A percentile compares a stretch with the other conserved stretches of the same genome.
Conservation (phyloP, 768 basidiomycete genomes). For the Punctularia strigosozonata region DNA sequence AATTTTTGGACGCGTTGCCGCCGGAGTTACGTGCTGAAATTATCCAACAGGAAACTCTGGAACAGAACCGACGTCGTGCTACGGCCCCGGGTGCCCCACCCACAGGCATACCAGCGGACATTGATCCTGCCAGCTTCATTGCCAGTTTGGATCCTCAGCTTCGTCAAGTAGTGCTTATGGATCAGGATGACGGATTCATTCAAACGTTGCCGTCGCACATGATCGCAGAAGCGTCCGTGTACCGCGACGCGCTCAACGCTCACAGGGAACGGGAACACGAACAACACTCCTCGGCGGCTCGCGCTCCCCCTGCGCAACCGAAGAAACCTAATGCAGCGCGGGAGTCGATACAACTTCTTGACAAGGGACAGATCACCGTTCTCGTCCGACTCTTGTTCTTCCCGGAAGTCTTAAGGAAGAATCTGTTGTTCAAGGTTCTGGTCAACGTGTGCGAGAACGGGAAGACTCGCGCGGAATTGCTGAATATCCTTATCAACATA, state of each 20-base stretch:
- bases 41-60: conserved; percentile 86
- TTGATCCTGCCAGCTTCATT: conserved; percentile 86
- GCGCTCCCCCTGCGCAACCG: conserved; percentile 13
- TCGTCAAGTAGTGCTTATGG: conserved; percentile 83
- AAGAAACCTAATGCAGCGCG: conserved; percentile 51
- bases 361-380: conserved; percentile 79
- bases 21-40: conserved; percentile 96
- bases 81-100: conserved; percentile 19
- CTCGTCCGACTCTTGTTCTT: conserved; percentile 92
- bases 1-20: conserved; percentile 93
- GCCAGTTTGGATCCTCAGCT: conserved; percentile 84
- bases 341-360: conserved; percentile 88
- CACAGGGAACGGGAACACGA: conserved; percentile 38
- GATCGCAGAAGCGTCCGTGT: conserved; percentile 70
- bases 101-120: conserved; percentile 46
- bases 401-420: conserved; percentile 84
- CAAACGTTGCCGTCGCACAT: conserved; percentile 75
- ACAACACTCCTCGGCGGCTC: conserved; percentile 3
- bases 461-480: conserved; percentile 82
- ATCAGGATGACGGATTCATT: conserved; percentile 78
- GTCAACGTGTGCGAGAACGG: conserved; percentile 94
- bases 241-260: too few species aligned
- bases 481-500: conserved; percentile 89
- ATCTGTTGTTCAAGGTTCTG: conserved; percentile 76
- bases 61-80: conserved; percentile 52